Conservation (phyloP, 2,329 filamentous ascomycete genomes). For the Grosmannia serpens region DNA sequence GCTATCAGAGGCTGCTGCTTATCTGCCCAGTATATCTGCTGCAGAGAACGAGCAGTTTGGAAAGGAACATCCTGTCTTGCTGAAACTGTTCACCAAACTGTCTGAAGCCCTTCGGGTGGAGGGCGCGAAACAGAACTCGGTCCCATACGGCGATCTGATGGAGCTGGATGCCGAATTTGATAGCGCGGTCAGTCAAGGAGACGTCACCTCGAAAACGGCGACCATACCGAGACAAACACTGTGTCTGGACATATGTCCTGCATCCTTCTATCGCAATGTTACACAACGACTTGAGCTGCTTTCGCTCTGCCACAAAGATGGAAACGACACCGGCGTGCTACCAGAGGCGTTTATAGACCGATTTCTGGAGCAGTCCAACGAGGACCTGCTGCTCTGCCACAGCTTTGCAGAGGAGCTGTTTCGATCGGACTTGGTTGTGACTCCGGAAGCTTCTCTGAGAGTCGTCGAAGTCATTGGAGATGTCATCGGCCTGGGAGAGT, state of each 20-base stretch:
- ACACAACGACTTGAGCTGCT: conserved; percentile 34
- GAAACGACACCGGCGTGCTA: conserved; percentile 34
- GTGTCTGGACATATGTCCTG: conserved; percentile 27
- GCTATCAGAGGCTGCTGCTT: conserved; percentile 31
- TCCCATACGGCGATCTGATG: conserved; percentile 42
- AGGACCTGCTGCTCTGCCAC: conserved; percentile 42
- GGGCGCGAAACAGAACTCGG: conserved; percentile 20
- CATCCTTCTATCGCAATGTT: conserved; percentile 37
- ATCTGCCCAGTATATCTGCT: conserved; percentile 32
- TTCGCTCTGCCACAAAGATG: conserved; percentile 28
- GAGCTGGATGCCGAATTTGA: conserved; percentile 56
- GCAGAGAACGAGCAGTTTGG: conserved; percentile 26
- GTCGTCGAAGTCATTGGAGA: conserved; percentile 40
- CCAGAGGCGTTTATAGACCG: conserved; percentile 38
- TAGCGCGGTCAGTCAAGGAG: conserved; percentile 42
- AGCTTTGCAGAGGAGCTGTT: conserved; percentile 40
- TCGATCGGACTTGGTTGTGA: conserved; percentile 38
- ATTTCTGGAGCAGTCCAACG: conserved; percentile 35
- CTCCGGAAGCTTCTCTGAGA: conserved; percentile 30
- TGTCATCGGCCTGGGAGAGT: conserved; percentile 44
- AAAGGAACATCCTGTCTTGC: conserved; percentile 26
- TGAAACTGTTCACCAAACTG: conserved; percentile 31
- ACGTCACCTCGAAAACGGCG: conserved; percentile 22
- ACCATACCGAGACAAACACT: conserved; percentile 35
- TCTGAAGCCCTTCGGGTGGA: conserved; percentile 22